These are phyloP conservation scores for Medicago arabica DNA, from an alignment of 306 rosid species.

Conservation along the genomic window DNA sequence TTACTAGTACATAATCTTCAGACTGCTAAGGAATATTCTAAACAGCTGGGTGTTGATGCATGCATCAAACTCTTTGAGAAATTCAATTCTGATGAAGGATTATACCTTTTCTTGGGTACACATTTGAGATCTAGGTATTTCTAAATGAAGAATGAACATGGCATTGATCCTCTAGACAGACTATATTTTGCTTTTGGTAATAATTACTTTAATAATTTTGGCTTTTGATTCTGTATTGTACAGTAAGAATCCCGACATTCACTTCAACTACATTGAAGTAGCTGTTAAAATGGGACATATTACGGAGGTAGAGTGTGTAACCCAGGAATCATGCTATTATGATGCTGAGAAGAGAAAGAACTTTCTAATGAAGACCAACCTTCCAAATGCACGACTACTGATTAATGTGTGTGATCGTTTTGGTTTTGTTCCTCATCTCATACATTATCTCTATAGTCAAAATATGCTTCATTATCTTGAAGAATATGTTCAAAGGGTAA, in stretches of 20 bases:
- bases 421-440: conserved; percentile 90
- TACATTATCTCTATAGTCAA: conserved; percentile 76
- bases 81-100: conserved; percentile 92
- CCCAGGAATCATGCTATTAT: conserved; percentile 84
- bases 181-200: neutral
- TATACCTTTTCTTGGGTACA: conserved; percentile 89
- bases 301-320: conserved; percentile 94
- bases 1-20: conserved; percentile 42
- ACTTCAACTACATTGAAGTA: conserved; percentile 92
- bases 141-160: conserved; percentile 12
- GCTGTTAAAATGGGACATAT: conserved; percentile 97
- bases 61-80: conserved; percentile 91
- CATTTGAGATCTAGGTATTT: conserved; percentile 86
- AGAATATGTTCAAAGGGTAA: conserved; percentile 91
- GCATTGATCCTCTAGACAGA: neutral
- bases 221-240: conserved; percentile 29
- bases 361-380: conserved; percentile 88
- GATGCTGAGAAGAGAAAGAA: conserved; percentile 89
- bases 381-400: conserved; percentile 92
- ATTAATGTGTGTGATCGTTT: conserved; percentile 95
- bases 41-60: conserved; percentile 89
- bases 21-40: conserved; percentile 91
- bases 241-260: conserved; percentile 93
- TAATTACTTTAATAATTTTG: neutral
- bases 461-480: conserved; percentile 90